phyloP scores from a whole-genome alignment of 2,329 filamentous ascomycete species.

The Byssochlamys sp. region DNA sequence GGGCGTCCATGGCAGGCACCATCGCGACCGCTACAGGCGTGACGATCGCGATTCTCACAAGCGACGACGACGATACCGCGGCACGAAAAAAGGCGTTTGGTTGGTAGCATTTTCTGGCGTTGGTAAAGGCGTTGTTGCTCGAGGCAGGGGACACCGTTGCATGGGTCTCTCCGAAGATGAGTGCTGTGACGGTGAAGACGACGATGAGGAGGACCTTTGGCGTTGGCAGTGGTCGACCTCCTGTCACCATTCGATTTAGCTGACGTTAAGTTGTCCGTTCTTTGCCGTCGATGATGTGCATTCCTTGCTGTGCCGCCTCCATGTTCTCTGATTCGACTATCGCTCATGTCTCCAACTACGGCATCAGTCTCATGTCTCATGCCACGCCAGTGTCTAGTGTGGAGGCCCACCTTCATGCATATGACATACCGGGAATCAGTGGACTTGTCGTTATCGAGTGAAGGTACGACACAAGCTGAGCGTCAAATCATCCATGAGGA shows the following conservation, averaged over 20 bases:
- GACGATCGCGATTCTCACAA: conserved; percentile 28
- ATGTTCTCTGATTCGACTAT: conserved; percentile 1
- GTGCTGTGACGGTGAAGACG: conserved; percentile 51
- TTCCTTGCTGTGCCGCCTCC: neutral
- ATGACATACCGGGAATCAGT: neutral
- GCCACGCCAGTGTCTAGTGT: neutral
- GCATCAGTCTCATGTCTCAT: neutral
- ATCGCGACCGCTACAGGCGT: conserved; percentile 27
- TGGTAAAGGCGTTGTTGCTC: conserved; percentile 26
- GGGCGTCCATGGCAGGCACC: conserved; percentile 42
- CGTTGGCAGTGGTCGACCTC: conserved; percentile 55
- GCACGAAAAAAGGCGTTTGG: conserved; percentile 23
- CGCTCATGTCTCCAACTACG: neutral
- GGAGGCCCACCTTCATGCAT: neutral
- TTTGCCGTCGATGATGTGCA: neutral
- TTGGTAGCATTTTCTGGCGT: conserved; percentile 35
- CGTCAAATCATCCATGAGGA: conserved; percentile 4
- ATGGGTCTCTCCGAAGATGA: conserved; percentile 42
- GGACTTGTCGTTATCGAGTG: neutral
- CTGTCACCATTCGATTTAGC: conserved; percentile 33
- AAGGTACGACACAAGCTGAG: conserved; percentile 4
- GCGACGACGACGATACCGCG: conserved; percentile 22
- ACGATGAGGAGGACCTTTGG: conserved; percentile 55
- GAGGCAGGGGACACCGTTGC: conserved; percentile 20
- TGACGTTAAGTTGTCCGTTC: conserved; percentile 15